phyloP scores from a whole-genome alignment of 2,329 filamentous ascomycete genomes.

The Cladosporium sp. region DNA sequence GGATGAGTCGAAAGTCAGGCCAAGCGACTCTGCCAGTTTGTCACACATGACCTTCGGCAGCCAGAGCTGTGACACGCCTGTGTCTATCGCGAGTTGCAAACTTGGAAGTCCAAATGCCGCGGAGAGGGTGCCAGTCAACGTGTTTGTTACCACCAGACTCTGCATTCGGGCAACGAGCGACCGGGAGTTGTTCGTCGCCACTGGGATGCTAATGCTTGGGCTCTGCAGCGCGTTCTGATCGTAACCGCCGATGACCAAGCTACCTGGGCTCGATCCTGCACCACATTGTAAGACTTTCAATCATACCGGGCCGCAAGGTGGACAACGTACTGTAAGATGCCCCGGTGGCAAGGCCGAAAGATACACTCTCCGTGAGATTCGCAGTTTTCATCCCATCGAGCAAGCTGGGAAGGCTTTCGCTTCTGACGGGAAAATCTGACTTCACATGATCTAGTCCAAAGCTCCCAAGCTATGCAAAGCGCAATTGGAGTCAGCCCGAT shows the following conservation, averaged over 20 bases:
- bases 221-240: conserved; percentile 25
- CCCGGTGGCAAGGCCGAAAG: conserved; percentile 42
- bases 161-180: conserved; percentile 15
- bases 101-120: conserved; percentile 3
- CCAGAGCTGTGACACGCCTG: conserved; percentile 42
- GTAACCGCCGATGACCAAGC: conserved; percentile 39
- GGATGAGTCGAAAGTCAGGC: conserved; percentile 36
- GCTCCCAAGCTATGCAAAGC: conserved; percentile 29
- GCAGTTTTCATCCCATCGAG: conserved; percentile 24
- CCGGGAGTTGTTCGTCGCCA: neutral
- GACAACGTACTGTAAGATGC: conserved; percentile 26
- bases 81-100: conserved; percentile 32
- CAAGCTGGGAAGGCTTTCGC: conserved; percentile 34
- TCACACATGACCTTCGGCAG: conserved; percentile 38
- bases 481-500: neutral
- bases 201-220: neutral
- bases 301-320: conserved; percentile 18
- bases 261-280: neutral
- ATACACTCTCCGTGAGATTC: conserved; percentile 36
- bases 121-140: conserved; percentile 10
- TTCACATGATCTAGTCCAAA: conserved; percentile 38
- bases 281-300: neutral
- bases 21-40: conserved; percentile 38
- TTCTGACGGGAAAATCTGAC: conserved; percentile 40
- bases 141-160: conserved; percentile 14